These are phyloP conservation scores for Fusarium sp. DNA, from an alignment of 2,329 filamentous ascomycete genomes.

Conservation along the genomic window DNA sequence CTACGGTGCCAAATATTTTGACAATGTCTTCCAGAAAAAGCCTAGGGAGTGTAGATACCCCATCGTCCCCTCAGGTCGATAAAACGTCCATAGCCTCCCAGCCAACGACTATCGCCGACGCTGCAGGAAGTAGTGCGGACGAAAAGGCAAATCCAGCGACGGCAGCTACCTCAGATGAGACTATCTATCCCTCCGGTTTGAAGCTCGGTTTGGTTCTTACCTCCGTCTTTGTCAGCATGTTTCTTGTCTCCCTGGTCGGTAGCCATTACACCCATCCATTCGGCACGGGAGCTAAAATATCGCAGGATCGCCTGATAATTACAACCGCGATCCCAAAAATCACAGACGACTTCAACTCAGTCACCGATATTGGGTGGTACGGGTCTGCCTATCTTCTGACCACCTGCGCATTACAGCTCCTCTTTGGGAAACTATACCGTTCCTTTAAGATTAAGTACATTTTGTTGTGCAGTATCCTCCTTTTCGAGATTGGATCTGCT, in stretches of 20 bases:
- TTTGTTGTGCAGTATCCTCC: slow-evolving; percentile 39
- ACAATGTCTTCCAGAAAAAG: too few relatives aligned
- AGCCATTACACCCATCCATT: background rate
- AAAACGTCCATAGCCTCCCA: too few relatives aligned
- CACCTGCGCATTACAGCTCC: slow-evolving; percentile 55
- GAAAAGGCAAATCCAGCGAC: too few relatives aligned
- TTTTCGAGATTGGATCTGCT: slow-evolving; percentile 52
- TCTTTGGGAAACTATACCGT: slow-evolving; percentile 59
- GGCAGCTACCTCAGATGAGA: background rate
- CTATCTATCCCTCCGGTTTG: slow-evolving; percentile 7
- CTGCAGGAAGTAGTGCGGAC: background rate
- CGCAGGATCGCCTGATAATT: slow-evolving; percentile 56
- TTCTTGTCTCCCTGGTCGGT: slow-evolving; percentile 20
- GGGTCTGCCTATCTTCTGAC: slow-evolving; percentile 58
- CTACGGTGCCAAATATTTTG: too few relatives aligned
- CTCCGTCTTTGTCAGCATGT: slow-evolving; percentile 21
- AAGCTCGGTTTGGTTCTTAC: slow-evolving; percentile 8
- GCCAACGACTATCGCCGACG: background rate
- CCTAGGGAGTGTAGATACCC: too few relatives aligned
- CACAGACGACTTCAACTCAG: slow-evolving; percentile 50
- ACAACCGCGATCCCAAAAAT: slow-evolving; percentile 54
- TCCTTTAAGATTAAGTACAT: slow-evolving; percentile 53
- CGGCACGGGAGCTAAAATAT: background rate
- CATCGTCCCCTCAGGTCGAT: too few relatives aligned
- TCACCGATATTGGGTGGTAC: slow-evolving; percentile 53